phyloP scores from a whole-genome alignment of 164 flowering plant genomes.

The Kalanchoe fedtschenkoi region DNA sequence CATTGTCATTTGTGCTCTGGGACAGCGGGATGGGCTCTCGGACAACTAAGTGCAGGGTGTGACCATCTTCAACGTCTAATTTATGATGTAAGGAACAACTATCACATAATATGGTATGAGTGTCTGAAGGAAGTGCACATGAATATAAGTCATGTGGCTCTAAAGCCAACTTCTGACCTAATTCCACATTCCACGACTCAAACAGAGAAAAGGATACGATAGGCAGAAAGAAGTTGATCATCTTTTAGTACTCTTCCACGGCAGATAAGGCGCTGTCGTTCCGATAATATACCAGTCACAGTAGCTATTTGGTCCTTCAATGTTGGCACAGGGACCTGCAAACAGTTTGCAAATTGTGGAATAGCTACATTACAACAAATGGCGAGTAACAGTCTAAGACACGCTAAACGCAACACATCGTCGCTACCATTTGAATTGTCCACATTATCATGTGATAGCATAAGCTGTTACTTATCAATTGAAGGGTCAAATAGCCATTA shows the following conservation, averaged over 20 bases:
- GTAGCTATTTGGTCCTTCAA: slow-evolving; percentile 81
- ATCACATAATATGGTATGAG: neutral
- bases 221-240: slow-evolving; percentile 93
- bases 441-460: no score
- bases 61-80: slow-evolving; percentile 97
- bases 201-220: slow-evolving; percentile 58
- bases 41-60: slow-evolving; percentile 89
- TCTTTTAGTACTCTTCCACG: slow-evolving; percentile 92
- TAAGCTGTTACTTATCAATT: no score
- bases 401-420: no score
- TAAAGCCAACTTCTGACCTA: no score
- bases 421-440: no score
- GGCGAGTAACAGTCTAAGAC: neutral
- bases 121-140: neutral
- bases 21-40: slow-evolving; percentile 59
- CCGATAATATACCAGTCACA: slow-evolving; percentile 75
- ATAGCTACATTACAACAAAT: neutral
- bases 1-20: slow-evolving; percentile 26
- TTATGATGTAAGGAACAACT: slow-evolving; percentile 18
- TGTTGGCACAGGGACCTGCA: slow-evolving; percentile 86
- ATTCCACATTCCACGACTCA: neutral
- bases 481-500: no score
- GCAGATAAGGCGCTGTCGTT: slow-evolving; percentile 87
- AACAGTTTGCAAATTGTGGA: neutral
- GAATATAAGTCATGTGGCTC: no score